A percentile compares a stretch with the other conserved stretches of the same genome.
These are phyloP conservation scores for Heimioporus punctisporus DNA, from an alignment of 1,284 basidiomycete genomes.

Conservation along the genomic window DNA sequence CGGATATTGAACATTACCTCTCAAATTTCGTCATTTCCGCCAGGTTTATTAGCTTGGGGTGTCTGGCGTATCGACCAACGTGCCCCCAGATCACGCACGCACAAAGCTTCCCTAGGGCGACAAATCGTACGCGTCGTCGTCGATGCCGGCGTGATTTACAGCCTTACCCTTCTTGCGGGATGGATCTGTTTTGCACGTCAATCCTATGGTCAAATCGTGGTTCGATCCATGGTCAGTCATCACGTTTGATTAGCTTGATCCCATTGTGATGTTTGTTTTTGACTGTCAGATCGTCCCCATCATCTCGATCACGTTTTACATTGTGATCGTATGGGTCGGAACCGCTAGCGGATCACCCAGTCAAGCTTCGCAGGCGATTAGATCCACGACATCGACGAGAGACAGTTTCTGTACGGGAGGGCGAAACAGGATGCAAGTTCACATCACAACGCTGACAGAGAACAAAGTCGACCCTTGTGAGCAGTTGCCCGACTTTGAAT, in stretches of 20 bases:
- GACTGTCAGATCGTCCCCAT: neutral
- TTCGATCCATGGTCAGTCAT: neutral
- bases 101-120: neutral
- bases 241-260: neutral
- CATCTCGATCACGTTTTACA: neutral
- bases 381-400: too few relatives aligned
- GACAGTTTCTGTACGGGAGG: too few relatives aligned
- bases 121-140: neutral
- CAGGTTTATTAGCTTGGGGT: neutral
- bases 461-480: too few relatives aligned
- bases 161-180: neutral
- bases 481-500: too few relatives aligned
- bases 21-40: neutral
- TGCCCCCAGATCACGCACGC: too few relatives aligned
- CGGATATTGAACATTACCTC: neutral
- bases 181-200: neutral
- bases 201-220: neutral
- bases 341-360: too few relatives aligned
- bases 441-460: too few relatives aligned
- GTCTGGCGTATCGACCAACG: neutral
- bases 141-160: neutral
- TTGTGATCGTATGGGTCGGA: neutral
- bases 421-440: too few relatives aligned
- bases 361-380: slow-evolving; percentile 24
- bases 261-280: neutral